Percentiles rank a stretch among this genome's conserved stretches.
Evolutionary conservation across 2,329 filamentous ascomycete genomes (phyloP).

Genomic region (Neonectria magnoliae): DNA sequence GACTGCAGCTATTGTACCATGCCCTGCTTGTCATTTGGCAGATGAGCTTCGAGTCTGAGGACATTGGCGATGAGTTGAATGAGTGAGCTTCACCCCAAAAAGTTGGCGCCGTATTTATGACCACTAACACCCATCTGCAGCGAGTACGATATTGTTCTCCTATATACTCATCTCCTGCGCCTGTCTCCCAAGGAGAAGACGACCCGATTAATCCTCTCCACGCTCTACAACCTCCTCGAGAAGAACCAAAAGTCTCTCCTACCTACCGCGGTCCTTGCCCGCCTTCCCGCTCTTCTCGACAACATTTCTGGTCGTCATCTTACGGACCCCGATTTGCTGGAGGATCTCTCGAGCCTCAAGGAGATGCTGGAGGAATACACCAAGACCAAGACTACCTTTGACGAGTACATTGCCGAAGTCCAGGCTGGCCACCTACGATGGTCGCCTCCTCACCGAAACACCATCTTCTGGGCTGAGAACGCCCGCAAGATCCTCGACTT

Average conservation of each 20-base stretch:
- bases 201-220: constrained; percentile 88
- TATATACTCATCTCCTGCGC: constrained; percentile 92
- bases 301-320: constrained; percentile 71
- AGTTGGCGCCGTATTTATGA: neutral
- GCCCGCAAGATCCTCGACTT: constrained; percentile 86
- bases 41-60: constrained; percentile 89
- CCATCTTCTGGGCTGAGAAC: constrained; percentile 92
- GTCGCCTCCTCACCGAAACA: constrained; percentile 89
- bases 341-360: constrained; percentile 69
- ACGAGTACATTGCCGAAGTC: constrained; percentile 90
- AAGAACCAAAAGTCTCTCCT: constrained; percentile 77
- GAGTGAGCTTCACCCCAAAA: constrained; percentile 66
- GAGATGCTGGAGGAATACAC: constrained; percentile 74
- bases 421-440: constrained; percentile 88
- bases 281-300: constrained; percentile 75
- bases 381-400: constrained; percentile 79
- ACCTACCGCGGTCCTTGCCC: constrained; percentile 85
- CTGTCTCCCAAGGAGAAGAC: constrained; percentile 98
- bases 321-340: constrained; percentile 70
- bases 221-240: constrained; percentile 84
- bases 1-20: constrained; percentile 92
- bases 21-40: constrained; percentile 96
- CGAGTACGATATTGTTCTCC: constrained; percentile 89
- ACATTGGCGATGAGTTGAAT: constrained; percentile 79
- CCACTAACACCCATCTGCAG: constrained; percentile 57